Base-by-base conservation (phyloP, 176 grass and related monocot genomes). In the Puya raimondii region DNA sequence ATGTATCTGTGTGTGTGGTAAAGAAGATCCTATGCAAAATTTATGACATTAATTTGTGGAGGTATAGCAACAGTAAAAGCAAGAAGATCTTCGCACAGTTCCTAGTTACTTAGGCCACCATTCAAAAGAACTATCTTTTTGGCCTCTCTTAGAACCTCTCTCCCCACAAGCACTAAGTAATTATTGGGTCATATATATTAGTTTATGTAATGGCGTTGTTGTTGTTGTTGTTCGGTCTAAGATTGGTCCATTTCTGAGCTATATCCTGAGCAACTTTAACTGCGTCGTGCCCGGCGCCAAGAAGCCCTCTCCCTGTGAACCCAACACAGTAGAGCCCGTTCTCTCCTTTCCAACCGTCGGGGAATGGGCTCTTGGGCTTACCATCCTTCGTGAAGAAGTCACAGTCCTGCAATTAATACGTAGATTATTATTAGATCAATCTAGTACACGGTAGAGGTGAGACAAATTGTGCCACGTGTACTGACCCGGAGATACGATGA, bases 271-370 rank as follows among this genome's bases (percentile, higher is more conserved):
- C 89, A 48, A 81, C 76, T 29, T 66, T 72, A 66, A 88, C 67
- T 21, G 94, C 89, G 53, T 97, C 94, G 8, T 70, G 67, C 51
- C 94, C 79, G 61, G 84, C 67, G 76, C 94, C 94, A 69, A 85
- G 86, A 25, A 97, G 82, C 50, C 94, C 94, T 64, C 53, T 77
- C 52, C 89, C 87, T 65, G 89, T 88, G 86, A 97, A 93, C 17
- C 94, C 94, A 54, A 90, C 84, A 49, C 77, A 75, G 84, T 97
- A 97, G 67, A 97, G 65, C 5, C 94, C 94, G 23, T 93, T 78
- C 58, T 86, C 72, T 53, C 86, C 82, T 54, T 66, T 86, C 86
- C 93, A 92, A 47, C 76, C 79, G 74, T 73, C 64, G 1, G 81
- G 74, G 70, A 85, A 70, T 70, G 73, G 68, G 14, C 48, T 72